Base-by-base conservation (phyloP, 1,284 basidiomycete species). In the Somion occarium region DNA sequence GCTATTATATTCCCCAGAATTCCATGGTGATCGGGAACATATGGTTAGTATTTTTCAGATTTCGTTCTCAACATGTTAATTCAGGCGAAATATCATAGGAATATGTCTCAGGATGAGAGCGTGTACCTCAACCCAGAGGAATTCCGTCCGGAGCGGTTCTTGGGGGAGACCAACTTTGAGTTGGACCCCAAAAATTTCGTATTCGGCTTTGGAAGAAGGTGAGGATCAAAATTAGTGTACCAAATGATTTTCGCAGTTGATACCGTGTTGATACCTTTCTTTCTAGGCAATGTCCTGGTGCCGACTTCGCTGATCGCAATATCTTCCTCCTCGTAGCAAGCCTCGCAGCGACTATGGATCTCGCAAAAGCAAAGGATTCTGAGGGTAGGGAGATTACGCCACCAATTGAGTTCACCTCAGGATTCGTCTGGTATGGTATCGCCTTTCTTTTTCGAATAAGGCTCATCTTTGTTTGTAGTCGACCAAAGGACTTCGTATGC, bases 11-110 rank as follows among this genome's bases (percentile, higher is more conserved):
- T 46, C 75, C 76, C 34, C 65, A 66, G 53, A 70, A 73, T 24
- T 67, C 73, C 9, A 76, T 70, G 38, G 65, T 81, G 3, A 61
- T 78, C 38, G 69, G 73, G 11, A 80, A 79, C 55, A 71, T 78
- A 45, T 76, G 72, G 77, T 78, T 9, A 41, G 38, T 51, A 27
- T 37, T 18, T 19, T 45, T 11, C 24, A 5, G 20, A 5, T 24
- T 52, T 48, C 5, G 18, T 5, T 38, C 39, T 3, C 24, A 11
- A 41, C 20, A 42, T 26, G 19, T 18, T n/a, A 13, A 2, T 4
- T 22, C 13, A 22, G 12, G 19, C 15, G 9, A 15, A 18, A 24
- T 3, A 44, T 9, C 26, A 3, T 52, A 69, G 68, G 68, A 63
- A 58, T 3, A 68, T 70, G 63, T 59, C 58, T 2, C 62, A 62